Conservation (phyloP, 2,329 filamentous ascomycete species). For the Shiraia sp. region DNA sequence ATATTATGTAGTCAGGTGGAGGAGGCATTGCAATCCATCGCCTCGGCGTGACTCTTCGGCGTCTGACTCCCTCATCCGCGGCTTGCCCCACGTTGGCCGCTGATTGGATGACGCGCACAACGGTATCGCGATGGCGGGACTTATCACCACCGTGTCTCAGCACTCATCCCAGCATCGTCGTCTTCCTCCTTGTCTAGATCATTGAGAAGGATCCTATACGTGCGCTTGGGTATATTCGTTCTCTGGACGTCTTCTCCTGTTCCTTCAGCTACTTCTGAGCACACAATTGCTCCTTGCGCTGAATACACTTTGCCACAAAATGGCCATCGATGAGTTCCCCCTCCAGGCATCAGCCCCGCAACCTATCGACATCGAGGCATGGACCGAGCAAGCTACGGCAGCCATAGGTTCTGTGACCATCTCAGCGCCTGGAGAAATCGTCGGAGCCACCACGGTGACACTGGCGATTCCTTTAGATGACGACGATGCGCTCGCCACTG, state of each 20-base stretch:
- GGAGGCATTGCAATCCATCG: no score
- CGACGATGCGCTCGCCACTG: conserved; percentile 39
- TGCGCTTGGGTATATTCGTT: background rate
- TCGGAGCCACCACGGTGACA: conserved; percentile 62
- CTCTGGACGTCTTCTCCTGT: background rate
- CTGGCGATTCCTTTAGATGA: conserved; percentile 78
- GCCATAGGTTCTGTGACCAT: conserved; percentile 48
- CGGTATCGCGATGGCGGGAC: conserved; percentile 24
- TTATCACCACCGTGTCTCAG: conserved; percentile 19
- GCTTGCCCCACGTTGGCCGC: conserved; percentile 25
- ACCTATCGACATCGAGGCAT: conserved; percentile 51
- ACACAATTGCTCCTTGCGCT: conserved; percentile 3
- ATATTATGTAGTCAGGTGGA: no score
- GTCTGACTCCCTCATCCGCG: conserved; percentile 10
- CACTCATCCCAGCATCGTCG: conserved; percentile 9
- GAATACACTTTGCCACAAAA: conserved; percentile 22
- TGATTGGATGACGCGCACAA: conserved; percentile 36
- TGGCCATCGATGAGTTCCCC: conserved; percentile 39
- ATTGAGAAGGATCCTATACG: background rate
- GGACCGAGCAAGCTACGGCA: conserved; percentile 53
- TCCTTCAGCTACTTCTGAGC: conserved; percentile 1
- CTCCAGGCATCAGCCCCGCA: conserved; percentile 25
- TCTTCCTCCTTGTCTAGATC: background rate
- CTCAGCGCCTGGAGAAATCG: conserved; percentile 30
- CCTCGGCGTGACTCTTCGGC: conserved; percentile 14